Conservation (phyloP, 1,284 basidiomycete species). For the Irpex lacteus region DNA sequence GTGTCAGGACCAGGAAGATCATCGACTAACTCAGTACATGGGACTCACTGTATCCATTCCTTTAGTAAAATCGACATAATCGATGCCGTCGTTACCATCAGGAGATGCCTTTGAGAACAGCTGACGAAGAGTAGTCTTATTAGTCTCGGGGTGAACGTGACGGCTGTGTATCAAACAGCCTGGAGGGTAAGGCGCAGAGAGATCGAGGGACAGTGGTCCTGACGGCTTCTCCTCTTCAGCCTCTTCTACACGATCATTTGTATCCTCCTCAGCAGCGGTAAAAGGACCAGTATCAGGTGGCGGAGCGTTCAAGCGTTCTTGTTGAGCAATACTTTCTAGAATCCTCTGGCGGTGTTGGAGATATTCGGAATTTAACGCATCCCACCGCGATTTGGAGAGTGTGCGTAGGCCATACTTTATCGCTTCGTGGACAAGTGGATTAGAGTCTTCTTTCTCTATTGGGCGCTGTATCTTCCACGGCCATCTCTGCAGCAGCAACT, state of each 20-base stretch:
- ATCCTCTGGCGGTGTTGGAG: slow-evolving; percentile 50
- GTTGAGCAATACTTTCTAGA: slow-evolving; percentile 40
- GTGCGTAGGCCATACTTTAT: slow-evolving; percentile 55
- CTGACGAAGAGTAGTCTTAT: slow-evolving; percentile 70
- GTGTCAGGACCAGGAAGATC: background rate
- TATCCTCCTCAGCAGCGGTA: background rate
- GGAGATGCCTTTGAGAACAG: slow-evolving; percentile 48
- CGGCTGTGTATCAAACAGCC: slow-evolving; percentile 68
- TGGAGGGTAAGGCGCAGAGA: slow-evolving; percentile 48
- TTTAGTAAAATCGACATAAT: slow-evolving; percentile 77
- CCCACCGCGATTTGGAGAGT: slow-evolving; percentile 58
- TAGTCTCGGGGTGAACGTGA: slow-evolving; percentile 67
- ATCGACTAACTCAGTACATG: slow-evolving; percentile 1
- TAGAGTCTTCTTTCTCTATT: background rate
- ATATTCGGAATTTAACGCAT: slow-evolving; percentile 61
- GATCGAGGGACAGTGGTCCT: slow-evolving; percentile 13
- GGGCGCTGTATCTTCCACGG: slow-evolving; percentile 47
- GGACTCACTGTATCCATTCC: slow-evolving; percentile 65
- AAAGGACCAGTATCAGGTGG: background rate
- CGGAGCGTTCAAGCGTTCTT: background rate
- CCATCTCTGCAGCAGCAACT: slow-evolving; percentile 48
- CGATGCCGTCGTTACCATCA: slow-evolving; percentile 37
- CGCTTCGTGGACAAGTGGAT: slow-evolving; percentile 37
- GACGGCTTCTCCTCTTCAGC: background rate
- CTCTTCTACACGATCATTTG: background rate